Evolutionary conservation across 371 early-diverging fungal species (phyloP), one percentile per base, ranked within the genome.

Genomic region (Lichtheimia ornata): DNA sequence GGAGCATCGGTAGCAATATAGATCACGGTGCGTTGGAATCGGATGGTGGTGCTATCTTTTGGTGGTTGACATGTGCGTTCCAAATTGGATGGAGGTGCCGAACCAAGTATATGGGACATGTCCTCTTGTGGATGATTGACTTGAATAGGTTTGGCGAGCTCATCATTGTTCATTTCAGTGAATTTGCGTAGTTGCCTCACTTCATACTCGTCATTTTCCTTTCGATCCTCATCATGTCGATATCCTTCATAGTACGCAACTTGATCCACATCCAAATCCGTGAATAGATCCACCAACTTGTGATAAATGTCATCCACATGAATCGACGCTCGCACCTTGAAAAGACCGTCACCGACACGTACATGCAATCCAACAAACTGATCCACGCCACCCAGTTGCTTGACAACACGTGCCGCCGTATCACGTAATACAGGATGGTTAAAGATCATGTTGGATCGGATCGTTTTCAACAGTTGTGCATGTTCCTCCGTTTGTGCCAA

Each of bases 1-100:
- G 81, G 75, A 2, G 81, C 82, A 61, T 87, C 87, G 1, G 87
- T 87, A 0, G 85, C 87, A 45, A 87, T 81, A 50, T 76, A 87
- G 24, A 87, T 71, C 4, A 73, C 71, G 0, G 82, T 75, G 9
- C 64, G 51, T 13, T 53, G 49, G 58, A 70, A 70, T 13, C 61
- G 63, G 5, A 24, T 18, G 1, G 62, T 65, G 15, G 58, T 43
- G 2, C 22, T 44, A 56, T 69, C 57, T 18, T 25, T 45, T 5
- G 52, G 56, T n/a, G 24, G 20, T 13, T 47, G 47, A 45, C 59
- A 65, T 1, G 50, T 35, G 15, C 40, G 30, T 25, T n/a, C 30
- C 17, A 63, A 25, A 17, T 43, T 42, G 27, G 20, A 50, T 27
- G 57, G 58, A 1, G 61, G 62, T 12, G 5, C 6, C 4, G 57